Evolutionary conservation across 352 stramenopile genomes (phyloP).

Genomic region (Phytopythium vexans): DNA sequence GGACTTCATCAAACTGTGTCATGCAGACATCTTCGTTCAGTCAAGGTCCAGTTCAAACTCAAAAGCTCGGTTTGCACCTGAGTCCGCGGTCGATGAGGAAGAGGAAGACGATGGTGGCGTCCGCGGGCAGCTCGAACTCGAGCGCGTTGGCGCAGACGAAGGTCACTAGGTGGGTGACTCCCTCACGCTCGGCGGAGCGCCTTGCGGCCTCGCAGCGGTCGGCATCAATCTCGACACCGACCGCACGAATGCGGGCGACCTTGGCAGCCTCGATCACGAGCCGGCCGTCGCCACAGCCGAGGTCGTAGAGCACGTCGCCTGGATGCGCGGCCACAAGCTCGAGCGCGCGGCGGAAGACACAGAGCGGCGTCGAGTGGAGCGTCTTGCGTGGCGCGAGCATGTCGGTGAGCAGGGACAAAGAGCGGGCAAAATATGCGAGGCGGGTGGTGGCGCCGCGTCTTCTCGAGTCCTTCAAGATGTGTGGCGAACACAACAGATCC

Average conservation of each 20-base stretch:
- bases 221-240: conserved; percentile 69
- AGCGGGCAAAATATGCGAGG: conserved; percentile 3
- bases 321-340: conserved; percentile 32
- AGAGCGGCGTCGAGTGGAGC: conserved; percentile 74
- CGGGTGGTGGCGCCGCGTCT: not conserved
- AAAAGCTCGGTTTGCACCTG: conserved; percentile 24
- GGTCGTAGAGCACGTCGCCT: conserved; percentile 66
- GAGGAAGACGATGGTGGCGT: conserved; percentile 75
- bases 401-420: not conserved
- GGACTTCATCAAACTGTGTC: conserved; percentile 38
- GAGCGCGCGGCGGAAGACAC: conserved; percentile 55
- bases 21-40: not conserved
- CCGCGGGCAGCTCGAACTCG: conserved; percentile 50
- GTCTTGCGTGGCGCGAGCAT: conserved; percentile 81
- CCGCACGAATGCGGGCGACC: conserved; percentile 39
- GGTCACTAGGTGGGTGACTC: conserved; percentile 51
- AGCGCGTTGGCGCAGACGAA: conserved; percentile 70
- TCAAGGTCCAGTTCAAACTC: not conserved
- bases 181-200: conserved; percentile 12
- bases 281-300: conserved; percentile 77
- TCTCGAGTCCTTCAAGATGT: too few relatives aligned
- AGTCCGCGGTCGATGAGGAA: conserved; percentile 77
- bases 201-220: conserved; percentile 31
- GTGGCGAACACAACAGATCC: too few relatives aligned
- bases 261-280: conserved; percentile 60